Conservation (phyloP, 495 filamentous ascomycete genomes). For the Aspergillus ellipticus region DNA sequence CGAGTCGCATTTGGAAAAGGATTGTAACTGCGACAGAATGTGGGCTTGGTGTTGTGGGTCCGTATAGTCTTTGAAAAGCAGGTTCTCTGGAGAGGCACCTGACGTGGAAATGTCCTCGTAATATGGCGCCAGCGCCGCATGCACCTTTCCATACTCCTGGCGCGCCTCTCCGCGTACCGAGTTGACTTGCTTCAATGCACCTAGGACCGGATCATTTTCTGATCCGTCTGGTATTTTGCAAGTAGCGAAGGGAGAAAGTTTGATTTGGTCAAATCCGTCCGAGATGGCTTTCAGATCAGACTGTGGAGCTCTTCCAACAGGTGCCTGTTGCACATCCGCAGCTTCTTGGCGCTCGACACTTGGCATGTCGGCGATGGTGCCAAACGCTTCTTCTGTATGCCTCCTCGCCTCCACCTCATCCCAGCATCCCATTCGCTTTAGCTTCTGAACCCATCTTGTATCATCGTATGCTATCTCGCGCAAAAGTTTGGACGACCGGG, state of each 20-base stretch:
- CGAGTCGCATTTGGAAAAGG: slow-evolving; percentile 77
- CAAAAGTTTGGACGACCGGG: slow-evolving; percentile 82
- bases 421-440: slow-evolving; percentile 88
- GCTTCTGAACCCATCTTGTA: slow-evolving; percentile 81
- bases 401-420: slow-evolving; percentile 81
- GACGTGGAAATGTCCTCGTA: slow-evolving; percentile 76
- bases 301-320: slow-evolving; percentile 16
- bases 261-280: slow-evolving; percentile 68
- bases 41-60: slow-evolving; percentile 86
- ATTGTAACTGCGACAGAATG: slow-evolving; percentile 74
- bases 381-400: slow-evolving; percentile 70
- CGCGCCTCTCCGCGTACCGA: slow-evolving; percentile 85
- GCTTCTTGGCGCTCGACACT: slow-evolving; percentile 48
- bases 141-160: slow-evolving; percentile 86
- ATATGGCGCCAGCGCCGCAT: slow-evolving; percentile 80
- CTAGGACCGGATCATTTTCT: slow-evolving; percentile 51
- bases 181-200: slow-evolving; percentile 60
- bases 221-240: slow-evolving; percentile 14
- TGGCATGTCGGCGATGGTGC: slow-evolving; percentile 59
- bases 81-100: slow-evolving; percentile 71
- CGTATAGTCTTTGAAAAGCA: slow-evolving; percentile 79
- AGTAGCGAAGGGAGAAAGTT: slow-evolving; percentile 34
- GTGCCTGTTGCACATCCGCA: slow-evolving; percentile 21
- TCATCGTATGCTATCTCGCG: slow-evolving; percentile 99
- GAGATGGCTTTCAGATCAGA: slow-evolving; percentile 34